A percentile compares a stretch with the other conserved stretches of the same genome.
Conservation (phyloP, 2,329 filamentous ascomycete genomes). For the Fusarium camptoceras region DNA sequence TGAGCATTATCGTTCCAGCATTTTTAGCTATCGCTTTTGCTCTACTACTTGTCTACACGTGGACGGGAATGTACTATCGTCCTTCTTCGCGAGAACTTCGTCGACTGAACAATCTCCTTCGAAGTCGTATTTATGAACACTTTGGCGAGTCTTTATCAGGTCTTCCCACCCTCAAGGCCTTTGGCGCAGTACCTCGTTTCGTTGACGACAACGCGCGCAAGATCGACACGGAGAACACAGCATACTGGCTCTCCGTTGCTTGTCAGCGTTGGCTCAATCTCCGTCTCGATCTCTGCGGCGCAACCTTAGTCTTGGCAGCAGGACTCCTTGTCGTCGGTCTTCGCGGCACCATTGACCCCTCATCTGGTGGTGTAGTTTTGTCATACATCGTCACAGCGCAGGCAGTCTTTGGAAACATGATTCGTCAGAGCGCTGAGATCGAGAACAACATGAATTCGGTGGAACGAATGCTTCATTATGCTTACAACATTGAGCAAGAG, state of each 20-base stretch:
- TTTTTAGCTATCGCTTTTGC: constrained; percentile 18
- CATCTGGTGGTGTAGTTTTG: constrained; percentile 24
- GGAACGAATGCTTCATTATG: constrained; percentile 91
- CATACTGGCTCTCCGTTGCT: constrained; percentile 22
- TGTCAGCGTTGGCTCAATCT: constrained; percentile 28
- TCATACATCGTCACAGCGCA: constrained; percentile 55
- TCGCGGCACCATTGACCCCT: constrained; percentile 21
- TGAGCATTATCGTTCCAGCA: constrained; percentile 23
- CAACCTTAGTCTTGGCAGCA: neutral
- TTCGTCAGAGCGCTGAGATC: constrained; percentile 61
- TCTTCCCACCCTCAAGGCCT: constrained; percentile 22
- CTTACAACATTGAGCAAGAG: constrained; percentile 61
- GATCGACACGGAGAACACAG: constrained; percentile 26
- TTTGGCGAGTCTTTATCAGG: constrained; percentile 24
- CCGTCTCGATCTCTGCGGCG: constrained; percentile 17
- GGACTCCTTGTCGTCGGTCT: constrained; percentile 25
- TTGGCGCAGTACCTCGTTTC: constrained; percentile 20
- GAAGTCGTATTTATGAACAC: constrained; percentile 33
- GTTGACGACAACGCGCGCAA: constrained; percentile 16
- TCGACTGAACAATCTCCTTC: constrained; percentile 20
- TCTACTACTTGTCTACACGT: constrained; percentile 8
- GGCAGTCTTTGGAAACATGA: constrained; percentile 70
- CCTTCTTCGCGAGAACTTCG: constrained; percentile 22
- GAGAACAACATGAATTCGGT: constrained; percentile 98
- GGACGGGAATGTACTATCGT: constrained; percentile 31